Base-by-base conservation (phyloP, 345 rosid species). In the Populus davidiana region DNA sequence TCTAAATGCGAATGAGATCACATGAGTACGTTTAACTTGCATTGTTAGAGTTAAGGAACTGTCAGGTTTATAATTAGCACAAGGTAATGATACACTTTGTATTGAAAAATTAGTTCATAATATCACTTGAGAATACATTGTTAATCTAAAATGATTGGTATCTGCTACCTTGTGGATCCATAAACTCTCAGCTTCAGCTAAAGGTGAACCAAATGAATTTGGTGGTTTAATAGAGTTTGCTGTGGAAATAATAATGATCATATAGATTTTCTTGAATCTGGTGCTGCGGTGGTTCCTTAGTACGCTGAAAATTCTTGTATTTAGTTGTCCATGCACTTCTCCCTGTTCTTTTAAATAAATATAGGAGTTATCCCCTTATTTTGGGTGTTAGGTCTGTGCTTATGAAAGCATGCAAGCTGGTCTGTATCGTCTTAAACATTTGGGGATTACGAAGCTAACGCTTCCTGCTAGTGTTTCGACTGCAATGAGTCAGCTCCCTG, bases 381-480 rank as follows among this genome's bases (percentile, higher is more conserved):
- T 67, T 47, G 29, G 56, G 69, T 66, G 27, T 25, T 85, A 96
- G 99, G 94, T 96, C 39, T 96, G 98, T 83, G 89, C 96, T 71
- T 91, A 91, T 82, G 99, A 96, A 86, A 96, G 99, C 81, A 96
- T 96, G 98, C 94, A 76, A 79, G 98, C 99, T 86, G 99, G 94
- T 82, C 80, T 92, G 44, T 93, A 91, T 82, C 92, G 88, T 83
- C 94, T 96, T 75, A 96, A 92, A 82, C 97, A 93, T 86, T 86
- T 91, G 84, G 99, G 99, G 80, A 96, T 96, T 77, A 87, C 90
- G 14, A 90, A 88, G 69, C 84, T 93, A 36, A 91, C 94, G 49
- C 84, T 86, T 59, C 97, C 96, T 69, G 86, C 92, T 80, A 89
- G 91, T 78, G 85, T 93, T 80, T 90, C 98, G 61, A 84, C 85